These are phyloP conservation scores for Tilletiopsis washingtonensis DNA, from an alignment of 1,284 basidiomycete species.

Conservation along the genomic window DNA sequence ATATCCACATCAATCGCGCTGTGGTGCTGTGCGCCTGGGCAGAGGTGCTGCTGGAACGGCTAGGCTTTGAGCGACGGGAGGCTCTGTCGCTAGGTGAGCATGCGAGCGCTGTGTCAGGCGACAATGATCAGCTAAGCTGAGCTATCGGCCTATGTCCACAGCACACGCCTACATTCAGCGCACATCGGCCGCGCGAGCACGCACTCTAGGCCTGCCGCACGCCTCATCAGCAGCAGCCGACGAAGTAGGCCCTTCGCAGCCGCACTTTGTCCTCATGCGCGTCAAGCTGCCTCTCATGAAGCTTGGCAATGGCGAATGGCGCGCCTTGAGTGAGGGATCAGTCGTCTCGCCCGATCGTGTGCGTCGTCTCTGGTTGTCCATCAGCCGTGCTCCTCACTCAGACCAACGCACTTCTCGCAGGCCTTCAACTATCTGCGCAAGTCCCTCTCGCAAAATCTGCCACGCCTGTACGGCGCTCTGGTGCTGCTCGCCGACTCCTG, in stretches of 20 bases:
- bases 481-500: constrained; percentile 39
- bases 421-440: constrained; percentile 40
- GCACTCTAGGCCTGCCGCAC: constrained; percentile 64
- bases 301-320: constrained; percentile 63
- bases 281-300: constrained; percentile 78
- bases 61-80: constrained; percentile 78
- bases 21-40: constrained; percentile 93
- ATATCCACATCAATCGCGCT: constrained; percentile 73
- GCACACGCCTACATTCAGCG: constrained; percentile 87
- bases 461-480: constrained; percentile 38
- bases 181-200: constrained; percentile 74
- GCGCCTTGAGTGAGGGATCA: constrained; percentile 66
- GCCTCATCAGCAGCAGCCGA: constrained; percentile 16
- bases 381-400: not conserved
- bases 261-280: constrained; percentile 84
- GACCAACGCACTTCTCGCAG: not conserved
- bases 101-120: not conserved
- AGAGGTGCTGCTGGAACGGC: constrained; percentile 68
- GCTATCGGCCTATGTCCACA: constrained; percentile 35
- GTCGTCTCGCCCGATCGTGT: constrained; percentile 63
- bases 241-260: constrained; percentile 41
- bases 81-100: constrained; percentile 72
- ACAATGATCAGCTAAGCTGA: not conserved
- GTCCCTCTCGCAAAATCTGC: constrained; percentile 38
- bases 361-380: constrained; percentile 8